A percentile compares a stretch with the other conserved stretches of the same genome.
Conservation (phyloP, 2,329 filamentous ascomycete species). For the Rhexocercosporidium sp. region DNA sequence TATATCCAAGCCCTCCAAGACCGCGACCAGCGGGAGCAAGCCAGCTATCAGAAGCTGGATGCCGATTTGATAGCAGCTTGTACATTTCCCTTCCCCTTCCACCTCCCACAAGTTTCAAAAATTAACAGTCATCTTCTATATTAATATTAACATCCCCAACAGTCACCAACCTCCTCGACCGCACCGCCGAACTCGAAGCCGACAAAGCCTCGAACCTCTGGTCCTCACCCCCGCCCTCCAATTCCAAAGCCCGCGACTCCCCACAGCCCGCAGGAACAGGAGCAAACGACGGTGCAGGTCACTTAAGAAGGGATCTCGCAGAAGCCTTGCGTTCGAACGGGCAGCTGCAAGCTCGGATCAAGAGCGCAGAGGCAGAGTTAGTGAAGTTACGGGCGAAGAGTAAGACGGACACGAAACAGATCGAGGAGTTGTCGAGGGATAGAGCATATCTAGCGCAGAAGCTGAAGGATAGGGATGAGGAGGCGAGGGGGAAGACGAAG, state of each 20-base stretch:
- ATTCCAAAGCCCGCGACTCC: constrained; percentile 36
- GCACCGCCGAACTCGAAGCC: constrained; percentile 66
- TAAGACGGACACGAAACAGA: constrained; percentile 62
- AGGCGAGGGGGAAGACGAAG: constrained; percentile 82
- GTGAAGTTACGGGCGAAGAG: constrained; percentile 64
- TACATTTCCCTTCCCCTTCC: constrained; percentile 48
- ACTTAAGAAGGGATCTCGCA: constrained; percentile 72
- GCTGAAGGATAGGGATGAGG: constrained; percentile 82
- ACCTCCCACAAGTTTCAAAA: too few species aligned
- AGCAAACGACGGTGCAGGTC: constrained; percentile 45
- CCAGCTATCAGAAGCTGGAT: constrained; percentile 61
- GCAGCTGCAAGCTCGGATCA: constrained; percentile 68
- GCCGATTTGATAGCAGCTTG: constrained; percentile 78
- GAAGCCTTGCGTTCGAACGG: constrained; percentile 77
- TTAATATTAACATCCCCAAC: constrained; percentile 22
- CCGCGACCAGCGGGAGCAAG: constrained; percentile 71
- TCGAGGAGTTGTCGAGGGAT: constrained; percentile 50
- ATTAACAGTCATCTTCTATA: neutral
- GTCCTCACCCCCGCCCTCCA: constrained; percentile 34
- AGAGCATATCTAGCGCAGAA: constrained; percentile 66
- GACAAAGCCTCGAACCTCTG: constrained; percentile 51
- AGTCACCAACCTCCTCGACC: constrained; percentile 72
- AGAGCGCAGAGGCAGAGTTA: constrained; percentile 67
- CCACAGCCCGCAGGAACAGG: constrained; percentile 38
- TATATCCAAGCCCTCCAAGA: constrained; percentile 78